Percentiles rank a stretch among this genome's conserved stretches.
phyloP scores from a whole-genome alignment of 2,329 filamentous ascomycete species.

The Grosmannia clavigera region DNA sequence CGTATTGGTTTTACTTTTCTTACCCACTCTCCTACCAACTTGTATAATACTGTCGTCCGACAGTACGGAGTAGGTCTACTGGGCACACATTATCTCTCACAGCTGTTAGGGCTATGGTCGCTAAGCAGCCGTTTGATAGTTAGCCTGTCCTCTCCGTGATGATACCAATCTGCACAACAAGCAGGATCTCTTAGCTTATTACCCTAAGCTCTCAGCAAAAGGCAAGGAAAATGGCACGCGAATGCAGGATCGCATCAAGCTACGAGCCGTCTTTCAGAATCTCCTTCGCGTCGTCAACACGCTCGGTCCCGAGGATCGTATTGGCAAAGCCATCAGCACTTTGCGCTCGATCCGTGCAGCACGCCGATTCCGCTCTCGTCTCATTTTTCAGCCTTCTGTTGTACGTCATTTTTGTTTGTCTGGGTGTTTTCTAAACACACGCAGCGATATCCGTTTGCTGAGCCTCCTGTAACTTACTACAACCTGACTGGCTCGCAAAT shows the following conservation, averaged over 20 bases:
- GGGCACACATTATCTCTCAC: too few relatives aligned
- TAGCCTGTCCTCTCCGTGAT: too few relatives aligned
- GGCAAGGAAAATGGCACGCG: background rate
- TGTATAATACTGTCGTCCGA: too few relatives aligned
- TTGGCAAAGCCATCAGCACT: background rate
- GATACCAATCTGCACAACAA: too few relatives aligned
- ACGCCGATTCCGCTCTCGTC: background rate
- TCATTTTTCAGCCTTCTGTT: background rate
- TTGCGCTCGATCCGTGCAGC: background rate
- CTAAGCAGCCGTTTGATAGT: too few relatives aligned
- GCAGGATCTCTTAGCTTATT: background rate
- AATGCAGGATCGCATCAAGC: background rate
- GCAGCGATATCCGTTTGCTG: background rate
- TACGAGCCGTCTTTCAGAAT: background rate
- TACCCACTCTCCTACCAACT: too few relatives aligned
- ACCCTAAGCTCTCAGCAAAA: background rate
- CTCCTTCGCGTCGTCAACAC: background rate
- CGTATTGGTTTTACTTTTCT: too few relatives aligned
- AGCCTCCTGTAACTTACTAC: background rate
- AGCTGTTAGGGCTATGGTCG: too few relatives aligned
- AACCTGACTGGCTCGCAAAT: background rate
- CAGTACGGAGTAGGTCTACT: too few relatives aligned
- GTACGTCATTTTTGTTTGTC: background rate
- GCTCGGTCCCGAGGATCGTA: background rate
- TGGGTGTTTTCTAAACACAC: too few relatives aligned